A percentile compares a stretch with the other conserved stretches of the same genome.
Evolutionary conservation across 139 green algal species (phyloP).

Genomic region (Chlamydomonas schloesseri): DNA sequence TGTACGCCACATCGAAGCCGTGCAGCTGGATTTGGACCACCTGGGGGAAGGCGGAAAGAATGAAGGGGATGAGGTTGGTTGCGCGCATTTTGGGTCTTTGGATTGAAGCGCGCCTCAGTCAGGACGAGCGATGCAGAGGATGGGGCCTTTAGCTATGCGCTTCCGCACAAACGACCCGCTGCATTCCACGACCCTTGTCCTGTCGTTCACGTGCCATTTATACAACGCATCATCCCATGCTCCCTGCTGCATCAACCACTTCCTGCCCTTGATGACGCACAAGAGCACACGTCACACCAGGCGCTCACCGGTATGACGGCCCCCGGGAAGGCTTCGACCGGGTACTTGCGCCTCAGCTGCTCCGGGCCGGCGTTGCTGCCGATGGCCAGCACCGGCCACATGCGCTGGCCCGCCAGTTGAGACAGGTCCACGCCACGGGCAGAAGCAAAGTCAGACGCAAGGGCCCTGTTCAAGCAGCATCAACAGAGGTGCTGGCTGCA

Average conservation of each 20-base stretch:
- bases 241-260: too few relatives aligned
- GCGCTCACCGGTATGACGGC: constrained; percentile 59
- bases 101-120: too few relatives aligned
- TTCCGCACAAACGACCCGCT: too few relatives aligned
- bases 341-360: constrained; percentile 75
- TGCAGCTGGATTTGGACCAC: constrained; percentile 59
- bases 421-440: background rate
- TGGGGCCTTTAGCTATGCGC: too few relatives aligned
- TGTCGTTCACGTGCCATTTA: too few relatives aligned
- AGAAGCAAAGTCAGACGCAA: background rate
- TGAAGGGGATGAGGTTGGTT: too few relatives aligned
- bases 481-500: background rate
- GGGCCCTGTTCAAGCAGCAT: background rate
- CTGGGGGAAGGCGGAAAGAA: background rate
- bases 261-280: too few relatives aligned
- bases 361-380: constrained; percentile 74
- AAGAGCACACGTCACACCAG: too few relatives aligned
- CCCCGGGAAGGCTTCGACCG: constrained; percentile 23
- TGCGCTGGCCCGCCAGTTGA: background rate
- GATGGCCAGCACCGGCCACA: constrained; percentile 72
- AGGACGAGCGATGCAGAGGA: too few relatives aligned
- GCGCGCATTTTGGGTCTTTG: too few relatives aligned
- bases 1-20: constrained; percentile 78
- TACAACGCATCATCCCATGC: too few relatives aligned
- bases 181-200: too few relatives aligned